Evolutionary conservation across 129 eudicot species (phyloP).

Genomic region (Lactuca saligna): DNA sequence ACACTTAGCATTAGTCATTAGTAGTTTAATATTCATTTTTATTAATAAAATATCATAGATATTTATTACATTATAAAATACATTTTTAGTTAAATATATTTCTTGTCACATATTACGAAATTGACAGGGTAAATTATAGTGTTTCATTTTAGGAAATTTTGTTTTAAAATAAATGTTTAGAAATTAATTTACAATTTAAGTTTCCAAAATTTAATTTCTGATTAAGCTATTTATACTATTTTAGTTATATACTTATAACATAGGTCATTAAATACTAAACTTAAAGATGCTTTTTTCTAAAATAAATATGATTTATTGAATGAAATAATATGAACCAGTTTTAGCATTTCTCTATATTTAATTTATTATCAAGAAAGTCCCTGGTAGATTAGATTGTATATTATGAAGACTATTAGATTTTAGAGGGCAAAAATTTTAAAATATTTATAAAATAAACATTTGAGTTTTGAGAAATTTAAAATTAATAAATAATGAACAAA

Average conservation of each 20-base stretch:
- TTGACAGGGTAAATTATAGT: background rate
- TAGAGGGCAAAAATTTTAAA: background rate
- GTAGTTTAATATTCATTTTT: background rate
- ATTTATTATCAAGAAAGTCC: background rate
- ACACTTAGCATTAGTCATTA: background rate
- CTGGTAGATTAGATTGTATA: background rate
- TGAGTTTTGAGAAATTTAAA: background rate
- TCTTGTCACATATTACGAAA: background rate
- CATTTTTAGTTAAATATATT: too few species aligned
- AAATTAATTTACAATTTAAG: too few species aligned
- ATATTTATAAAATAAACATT: background rate
- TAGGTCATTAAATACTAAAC: too few species aligned
- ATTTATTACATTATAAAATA: too few species aligned
- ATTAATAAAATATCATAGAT: background rate
- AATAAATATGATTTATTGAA: too few species aligned
- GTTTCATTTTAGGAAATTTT: background rate
- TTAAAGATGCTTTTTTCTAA: too few species aligned
- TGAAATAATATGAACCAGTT: too few species aligned
- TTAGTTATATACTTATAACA: too few species aligned
- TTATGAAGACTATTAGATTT: background rate
- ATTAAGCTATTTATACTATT: background rate
- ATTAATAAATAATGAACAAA: conserved; percentile 10
- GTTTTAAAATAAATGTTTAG: background rate
- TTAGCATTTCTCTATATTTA: too few species aligned
- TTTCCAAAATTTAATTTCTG: too few species aligned